Evolutionary conservation across 768 basidiomycete species (phyloP).

Genomic region (Suillus fuscotomentosus): DNA sequence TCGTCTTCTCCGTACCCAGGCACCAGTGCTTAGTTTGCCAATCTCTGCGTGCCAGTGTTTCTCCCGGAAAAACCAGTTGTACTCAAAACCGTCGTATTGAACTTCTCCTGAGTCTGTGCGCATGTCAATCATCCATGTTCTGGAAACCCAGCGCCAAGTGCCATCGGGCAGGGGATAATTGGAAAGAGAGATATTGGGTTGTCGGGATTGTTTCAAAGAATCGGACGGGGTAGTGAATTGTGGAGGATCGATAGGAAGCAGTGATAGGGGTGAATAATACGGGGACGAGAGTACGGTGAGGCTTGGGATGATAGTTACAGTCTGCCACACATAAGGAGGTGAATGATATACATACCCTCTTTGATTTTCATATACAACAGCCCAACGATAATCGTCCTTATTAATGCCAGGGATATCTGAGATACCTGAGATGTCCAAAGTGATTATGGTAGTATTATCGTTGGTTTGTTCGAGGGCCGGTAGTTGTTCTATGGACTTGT

Average conservation of each 20-base stretch:
- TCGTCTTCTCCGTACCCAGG: slow-evolving; percentile 75
- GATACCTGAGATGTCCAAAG: slow-evolving; percentile 26
- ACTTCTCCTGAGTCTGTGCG: slow-evolving; percentile 71
- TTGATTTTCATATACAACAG: slow-evolving; percentile 79
- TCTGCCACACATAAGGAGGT: slow-evolving; percentile 1
- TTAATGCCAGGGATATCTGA: slow-evolving; percentile 26
- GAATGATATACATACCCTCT: slow-evolving; percentile 52
- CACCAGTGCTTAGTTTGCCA: slow-evolving; percentile 59
- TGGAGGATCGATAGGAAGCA: slow-evolving; percentile 71
- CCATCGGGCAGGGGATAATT: slow-evolving; percentile 79
- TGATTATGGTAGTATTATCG: slow-evolving; percentile 26
- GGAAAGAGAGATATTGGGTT: slow-evolving; percentile 54
- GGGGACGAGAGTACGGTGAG: slow-evolving; percentile 70
- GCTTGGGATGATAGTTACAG: slow-evolving; percentile 29
- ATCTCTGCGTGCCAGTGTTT: slow-evolving; percentile 65
- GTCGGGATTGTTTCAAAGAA: slow-evolving; percentile 38
- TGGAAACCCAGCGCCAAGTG: slow-evolving; percentile 79
- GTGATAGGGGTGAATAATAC: slow-evolving; percentile 66
- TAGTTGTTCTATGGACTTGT: slow-evolving; percentile 3
- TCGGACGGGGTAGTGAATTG: slow-evolving; percentile 64
- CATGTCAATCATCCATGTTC: slow-evolving; percentile 88
- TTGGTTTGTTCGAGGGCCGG: not conserved
- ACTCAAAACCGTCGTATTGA: slow-evolving; percentile 83
- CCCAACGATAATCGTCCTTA: slow-evolving; percentile 70
- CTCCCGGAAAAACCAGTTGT: slow-evolving; percentile 74